Percentiles rank a stretch among this genome's conserved stretches.
phyloP scores from a whole-genome alignment of 106 monocot genomes.

The Platanthera guangdongensis region DNA sequence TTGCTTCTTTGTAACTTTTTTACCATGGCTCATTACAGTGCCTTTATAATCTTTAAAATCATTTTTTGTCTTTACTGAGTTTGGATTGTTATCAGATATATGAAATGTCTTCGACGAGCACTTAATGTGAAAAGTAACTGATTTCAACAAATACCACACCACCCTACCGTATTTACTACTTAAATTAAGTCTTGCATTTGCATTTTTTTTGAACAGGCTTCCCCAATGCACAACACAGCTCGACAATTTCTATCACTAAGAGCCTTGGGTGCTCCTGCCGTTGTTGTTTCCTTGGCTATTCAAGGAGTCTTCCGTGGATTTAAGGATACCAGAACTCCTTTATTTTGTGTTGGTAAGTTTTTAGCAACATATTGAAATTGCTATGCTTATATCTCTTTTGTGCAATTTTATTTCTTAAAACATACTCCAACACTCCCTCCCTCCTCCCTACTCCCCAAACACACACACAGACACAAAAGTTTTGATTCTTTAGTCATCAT shows the following conservation, averaged over 20 bases:
- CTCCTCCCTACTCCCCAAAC: neutral
- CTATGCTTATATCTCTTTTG: neutral
- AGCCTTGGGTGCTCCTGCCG: conserved; percentile 95
- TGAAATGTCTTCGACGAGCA: neutral
- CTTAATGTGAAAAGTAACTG: neutral
- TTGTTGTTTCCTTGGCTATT: conserved; percentile 79
- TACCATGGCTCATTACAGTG: neutral
- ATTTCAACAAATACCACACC: neutral
- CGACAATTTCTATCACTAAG: conserved; percentile 75
- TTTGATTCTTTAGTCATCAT: neutral
- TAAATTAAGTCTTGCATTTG: neutral
- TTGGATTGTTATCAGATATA: neutral
- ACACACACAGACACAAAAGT: neutral
- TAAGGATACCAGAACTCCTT: conserved; percentile 90
- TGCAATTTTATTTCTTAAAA: neutral
- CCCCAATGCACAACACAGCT: conserved; percentile 63
- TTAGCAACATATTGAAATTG: neutral
- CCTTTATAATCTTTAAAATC: neutral
- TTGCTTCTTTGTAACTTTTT: neutral
- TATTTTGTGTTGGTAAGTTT: conserved; percentile 76
- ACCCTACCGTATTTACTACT: neutral
- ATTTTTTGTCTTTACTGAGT: neutral
- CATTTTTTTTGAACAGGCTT: conserved; percentile 42
- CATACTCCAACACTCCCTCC: neutral
- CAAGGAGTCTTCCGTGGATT: conserved; percentile 99